These are phyloP conservation scores for Malus asiatica DNA, from an alignment of 306 rosid species.

Conservation along the genomic window DNA sequence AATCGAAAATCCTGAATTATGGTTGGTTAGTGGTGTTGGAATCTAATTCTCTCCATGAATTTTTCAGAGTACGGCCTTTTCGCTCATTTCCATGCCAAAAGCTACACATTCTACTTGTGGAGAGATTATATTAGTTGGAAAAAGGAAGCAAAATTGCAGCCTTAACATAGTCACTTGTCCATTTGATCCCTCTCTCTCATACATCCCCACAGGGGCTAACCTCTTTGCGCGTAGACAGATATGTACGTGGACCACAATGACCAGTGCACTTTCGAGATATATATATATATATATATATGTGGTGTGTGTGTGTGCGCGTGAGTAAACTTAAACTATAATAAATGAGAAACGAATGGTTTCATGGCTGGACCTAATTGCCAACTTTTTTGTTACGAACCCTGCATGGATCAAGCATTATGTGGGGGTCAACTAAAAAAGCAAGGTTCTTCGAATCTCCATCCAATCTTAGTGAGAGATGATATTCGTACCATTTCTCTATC, in stretches of 20 bases:
- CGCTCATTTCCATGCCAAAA: conserved; percentile 45
- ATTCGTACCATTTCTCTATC: not conserved
- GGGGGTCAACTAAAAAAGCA: not conserved
- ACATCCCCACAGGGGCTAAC: not conserved
- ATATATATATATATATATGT: no score
- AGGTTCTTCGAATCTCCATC: not conserved
- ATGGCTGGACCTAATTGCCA: not conserved
- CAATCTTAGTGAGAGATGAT: not conserved
- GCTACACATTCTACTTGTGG: conserved; percentile 13
- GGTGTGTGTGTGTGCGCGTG: not conserved
- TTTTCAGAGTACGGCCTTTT: conserved; percentile 16
- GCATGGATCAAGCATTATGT: not conserved
- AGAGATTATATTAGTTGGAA: conserved; percentile 21
- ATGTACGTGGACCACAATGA: not conserved
- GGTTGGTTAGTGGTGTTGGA: conserved; percentile 18
- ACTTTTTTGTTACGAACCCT: not conserved
- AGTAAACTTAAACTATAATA: not conserved
- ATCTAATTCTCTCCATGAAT: conserved; percentile 19
- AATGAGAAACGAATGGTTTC: not conserved
- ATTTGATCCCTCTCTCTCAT: not conserved
- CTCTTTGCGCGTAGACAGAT: conserved; percentile 1
- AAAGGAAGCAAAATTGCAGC: conserved; percentile 47
- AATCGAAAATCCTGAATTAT: not conserved
- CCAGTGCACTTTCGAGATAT: not conserved
- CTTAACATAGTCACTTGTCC: conserved; percentile 12